Base-by-base conservation (phyloP, 805 yeast genomes). In the Kluyveromyces lactis region DNA sequence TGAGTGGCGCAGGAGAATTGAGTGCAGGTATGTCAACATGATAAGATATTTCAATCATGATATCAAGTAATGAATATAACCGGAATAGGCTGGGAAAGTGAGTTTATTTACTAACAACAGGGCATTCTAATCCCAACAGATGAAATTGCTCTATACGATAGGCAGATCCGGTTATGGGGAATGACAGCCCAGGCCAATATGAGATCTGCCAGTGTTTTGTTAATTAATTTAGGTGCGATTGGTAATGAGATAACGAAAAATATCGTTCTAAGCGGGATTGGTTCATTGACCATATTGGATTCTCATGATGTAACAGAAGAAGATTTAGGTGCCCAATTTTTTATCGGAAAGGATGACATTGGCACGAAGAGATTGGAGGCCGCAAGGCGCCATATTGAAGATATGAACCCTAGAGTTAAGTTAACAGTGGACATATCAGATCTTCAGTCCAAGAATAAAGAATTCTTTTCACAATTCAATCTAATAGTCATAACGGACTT, bases 111-210 rank as follows among this genome's bases (percentile, higher is more conserved):
- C 30, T 27, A 27, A 27, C 30, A 7, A 15, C 6, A 7, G 7
- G n/a, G 30, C 7, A 5, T 7, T 12, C 13, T 5, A 7, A 5
- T 7, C 6, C 16, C 7, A 12, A 65, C 64, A 62, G 96, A 87
- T 52, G 97, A 89, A 56, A 77, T 89, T 42, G 95, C 94, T 1
- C 71, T 90, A 17, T 90, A 90, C 56, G 98, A 90, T 61, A 75
- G 98, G 43, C 98, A 90, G 62, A 89, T 90, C 46, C 66, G 98
- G 46, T 69, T 90, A 16, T 90, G 98, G 98, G 98, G 98, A 2
- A 68, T 92, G 55, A 94, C 84, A 24, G 95, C 97, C 3, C 98
- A 90, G 58, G 70, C 76, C 30, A 58, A 74, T 32, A 75, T 90
- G 67, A 71, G 92, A 27, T 73, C 79, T 15, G 80, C 96, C 6